These are phyloP conservation scores for Fusarium cicatricum DNA, from an alignment of 2,329 filamentous ascomycete genomes.

Conservation along the genomic window DNA sequence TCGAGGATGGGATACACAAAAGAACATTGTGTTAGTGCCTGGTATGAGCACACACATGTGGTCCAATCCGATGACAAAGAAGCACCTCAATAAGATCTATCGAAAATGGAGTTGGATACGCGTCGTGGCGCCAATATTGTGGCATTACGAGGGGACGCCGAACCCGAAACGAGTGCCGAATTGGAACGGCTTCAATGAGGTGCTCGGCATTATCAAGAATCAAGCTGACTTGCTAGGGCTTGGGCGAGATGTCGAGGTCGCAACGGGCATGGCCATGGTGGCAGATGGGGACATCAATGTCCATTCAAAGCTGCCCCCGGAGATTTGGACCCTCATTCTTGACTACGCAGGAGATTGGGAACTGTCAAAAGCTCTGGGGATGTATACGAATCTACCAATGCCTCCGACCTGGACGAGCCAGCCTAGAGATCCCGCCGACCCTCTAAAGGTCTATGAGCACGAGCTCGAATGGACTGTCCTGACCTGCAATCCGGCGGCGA, in stretches of 20 bases:
- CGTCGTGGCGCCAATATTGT: constrained; percentile 81
- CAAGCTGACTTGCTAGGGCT: constrained; percentile 79
- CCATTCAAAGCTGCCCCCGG: constrained; percentile 71
- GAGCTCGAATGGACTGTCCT: constrained; percentile 88
- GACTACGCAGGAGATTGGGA: constrained; percentile 92
- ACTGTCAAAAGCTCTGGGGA: constrained; percentile 78
- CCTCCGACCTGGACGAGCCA: constrained; percentile 73
- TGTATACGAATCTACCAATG: constrained; percentile 79
- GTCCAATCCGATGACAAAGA: constrained; percentile 88
- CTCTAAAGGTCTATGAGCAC: constrained; percentile 75
- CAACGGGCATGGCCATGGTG: constrained; percentile 51
- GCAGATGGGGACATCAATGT: constrained; percentile 45
- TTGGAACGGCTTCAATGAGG: constrained; percentile 73
- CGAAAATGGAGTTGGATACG: constrained; percentile 88
- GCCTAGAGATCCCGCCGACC: constrained; percentile 67
- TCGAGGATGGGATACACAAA: constrained; percentile 86
- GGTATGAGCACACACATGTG: constrained; percentile 91
- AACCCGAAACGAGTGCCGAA: constrained; percentile 62
- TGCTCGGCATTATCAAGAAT: constrained; percentile 79
- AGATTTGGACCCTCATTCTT: constrained; percentile 90
- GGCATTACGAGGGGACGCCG: constrained; percentile 72
- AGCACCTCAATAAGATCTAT: constrained; percentile 84
- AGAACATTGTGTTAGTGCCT: constrained; percentile 84
- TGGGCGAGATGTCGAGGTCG: constrained; percentile 72
- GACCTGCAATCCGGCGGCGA: constrained; percentile 71